phyloP scores from a whole-genome alignment of 192 early-diverging fungal genomes.

The Coemansia sp. region DNA sequence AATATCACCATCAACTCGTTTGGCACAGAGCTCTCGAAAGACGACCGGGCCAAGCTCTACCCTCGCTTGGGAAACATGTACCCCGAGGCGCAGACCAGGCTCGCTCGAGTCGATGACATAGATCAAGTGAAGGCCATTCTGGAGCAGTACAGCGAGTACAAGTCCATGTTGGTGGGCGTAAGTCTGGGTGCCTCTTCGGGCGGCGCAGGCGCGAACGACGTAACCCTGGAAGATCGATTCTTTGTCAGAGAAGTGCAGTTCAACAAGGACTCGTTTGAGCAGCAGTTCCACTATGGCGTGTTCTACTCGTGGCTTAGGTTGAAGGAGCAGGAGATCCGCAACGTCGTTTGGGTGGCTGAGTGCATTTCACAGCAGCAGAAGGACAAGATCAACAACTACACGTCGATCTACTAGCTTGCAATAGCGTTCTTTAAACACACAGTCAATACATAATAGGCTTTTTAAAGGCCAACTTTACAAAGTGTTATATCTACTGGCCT shows the following conservation, averaged over 20 bases:
- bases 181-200: constrained; percentile 41
- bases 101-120: constrained; percentile 88
- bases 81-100: constrained; percentile 85
- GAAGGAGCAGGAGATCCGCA: constrained; percentile 98
- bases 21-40: constrained; percentile 95
- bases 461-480: background rate
- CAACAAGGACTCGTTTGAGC: constrained; percentile 91
- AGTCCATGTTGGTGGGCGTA: constrained; percentile 76
- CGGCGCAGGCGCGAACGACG: constrained; percentile 55
- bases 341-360: constrained; percentile 99
- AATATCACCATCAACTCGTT: constrained; percentile 99
- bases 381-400: constrained; percentile 94
- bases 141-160: constrained; percentile 90
- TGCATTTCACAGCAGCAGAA: constrained; percentile 98
- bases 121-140: constrained; percentile 90
- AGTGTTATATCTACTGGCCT: constrained; percentile 13
- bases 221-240: constrained; percentile 92
- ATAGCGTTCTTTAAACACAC: background rate
- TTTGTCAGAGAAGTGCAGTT: constrained; percentile 94
- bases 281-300: constrained; percentile 96
- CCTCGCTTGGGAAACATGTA: constrained; percentile 90
- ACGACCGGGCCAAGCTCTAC: constrained; percentile 95
- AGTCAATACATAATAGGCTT: background rate
- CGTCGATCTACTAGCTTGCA: constrained; percentile 77
- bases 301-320: constrained; percentile 96